Base-by-base conservation (phyloP, 164 flowering plant genomes). In the Taxillus chinensis region DNA sequence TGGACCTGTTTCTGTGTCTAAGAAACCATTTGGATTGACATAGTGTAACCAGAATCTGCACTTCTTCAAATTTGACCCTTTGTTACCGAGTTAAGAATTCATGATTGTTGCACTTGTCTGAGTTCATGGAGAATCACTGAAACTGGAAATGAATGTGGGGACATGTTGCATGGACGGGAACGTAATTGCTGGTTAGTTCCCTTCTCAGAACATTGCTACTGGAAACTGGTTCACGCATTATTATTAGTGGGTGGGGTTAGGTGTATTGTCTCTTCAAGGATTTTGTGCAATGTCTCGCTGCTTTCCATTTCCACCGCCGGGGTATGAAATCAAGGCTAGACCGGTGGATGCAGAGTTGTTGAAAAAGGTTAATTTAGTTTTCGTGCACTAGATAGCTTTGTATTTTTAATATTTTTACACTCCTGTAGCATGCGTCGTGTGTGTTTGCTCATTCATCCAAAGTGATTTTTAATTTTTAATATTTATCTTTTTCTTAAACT, bases 241-340 rank as follows among this genome's bases (percentile, higher is more conserved):
- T 62, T 53, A 15, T 69, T 62, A 57, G 65, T 65, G 48, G 69
- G 70, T 66, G 73, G 69, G 62, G 37, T 65, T 67, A 27, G 27
- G 27, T 17, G 39, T 63, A 48, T 73, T 63, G 48, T 78, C 40
- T 67, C 39, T 68, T 64, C 65, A 46, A 41, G 66, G 57, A 63
- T 63, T 61, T 37, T 55, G 80, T 80, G 87, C 93, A 74, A 91
- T 91, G 98, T 91, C 98, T 78, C 98, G 98, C 75, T 91, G 98
- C 89, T 89, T 89, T 80, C 98, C 96, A 16, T 91, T 91, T 74
- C 96, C 98, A 5, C 98, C 98, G 46, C 98, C 96, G 61, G 98
- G 98, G 74, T 91, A 89, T 85, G 90, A 83, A 67, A 89, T 81
- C 78, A 83, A 84, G 79, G 72, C 78, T 69, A 78, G 76, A 63